Base-by-base conservation (phyloP, 768 basidiomycete genomes). In the Kwoniella newhampshirensis region DNA sequence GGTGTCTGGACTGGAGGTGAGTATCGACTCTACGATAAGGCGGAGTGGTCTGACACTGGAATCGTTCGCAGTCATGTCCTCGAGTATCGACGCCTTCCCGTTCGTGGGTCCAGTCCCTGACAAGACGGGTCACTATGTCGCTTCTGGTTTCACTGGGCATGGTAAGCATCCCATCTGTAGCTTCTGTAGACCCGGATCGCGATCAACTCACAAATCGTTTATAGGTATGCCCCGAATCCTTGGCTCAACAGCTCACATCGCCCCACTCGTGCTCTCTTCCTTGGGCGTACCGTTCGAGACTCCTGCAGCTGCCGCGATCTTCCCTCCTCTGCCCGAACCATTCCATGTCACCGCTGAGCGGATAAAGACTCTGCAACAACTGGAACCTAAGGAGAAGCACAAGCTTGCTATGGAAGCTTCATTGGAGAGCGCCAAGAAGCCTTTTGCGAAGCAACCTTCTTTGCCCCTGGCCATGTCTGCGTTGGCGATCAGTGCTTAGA, bases 1-100 rank as follows among this genome's bases (percentile, higher is more conserved):
- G 57, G 62, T 50, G 66, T 67, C 4, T 67, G 66, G 62, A 54
- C 62, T 6, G 62, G 66, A 6, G 49, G 65, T 66, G 58, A 52
- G 65, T 63, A 5, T 23, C 23, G 12, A 37, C n/a, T 9, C 11
- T n/a, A 37, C n/a, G n/a, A n/a, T n/a, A n/a, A n/a, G n/a, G n/a
- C 36, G 36, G 36, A 37, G n/a, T n/a, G 9, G 20, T 32, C 35
- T 28, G 23, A 9, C 47, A 12, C 49, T 51, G 27, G 26, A 43
- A n/a, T 43, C 37, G 6, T 25, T 15, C 27, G 13, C 40, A 59
- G 57, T 63, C 41, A 59, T 54, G 48, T 53, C 46, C 8, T 42
- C 52, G 17, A 51, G 47, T 40, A 51, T 59, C 35, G 62, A 60
- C 26, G 48, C 46, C 17, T 52, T 59, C 23, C 62, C 62, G 4